Conservation (phyloP, 2,329 filamentous ascomycete species). For the Periconia sp. region DNA sequence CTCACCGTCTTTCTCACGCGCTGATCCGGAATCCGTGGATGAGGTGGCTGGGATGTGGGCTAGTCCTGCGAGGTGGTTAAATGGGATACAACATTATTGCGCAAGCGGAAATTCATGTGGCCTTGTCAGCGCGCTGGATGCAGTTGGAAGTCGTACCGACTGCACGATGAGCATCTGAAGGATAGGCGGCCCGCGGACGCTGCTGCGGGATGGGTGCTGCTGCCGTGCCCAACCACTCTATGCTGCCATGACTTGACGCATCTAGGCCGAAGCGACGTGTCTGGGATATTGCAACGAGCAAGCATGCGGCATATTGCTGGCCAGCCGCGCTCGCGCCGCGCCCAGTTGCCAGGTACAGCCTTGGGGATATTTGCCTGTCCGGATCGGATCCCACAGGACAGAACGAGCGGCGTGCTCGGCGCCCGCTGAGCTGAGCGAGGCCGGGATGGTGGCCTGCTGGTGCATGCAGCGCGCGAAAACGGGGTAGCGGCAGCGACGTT, state of each 20-base stretch:
- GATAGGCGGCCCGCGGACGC: conserved; percentile 23
- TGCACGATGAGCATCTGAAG: conserved; percentile 5
- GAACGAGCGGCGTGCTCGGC: not conserved
- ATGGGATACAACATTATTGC: no score
- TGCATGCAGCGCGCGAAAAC: no score
- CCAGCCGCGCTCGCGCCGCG: no score
- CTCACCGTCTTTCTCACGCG: conserved; percentile 19
- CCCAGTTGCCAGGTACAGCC: not conserved
- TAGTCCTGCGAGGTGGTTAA: conserved; percentile 34
- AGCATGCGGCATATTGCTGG: no score
- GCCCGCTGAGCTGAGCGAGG: not conserved
- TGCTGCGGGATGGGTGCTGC: conserved; percentile 12
- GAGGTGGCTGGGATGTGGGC: conserved; percentile 22
- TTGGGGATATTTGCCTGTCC: not conserved
- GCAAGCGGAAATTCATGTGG: conserved; percentile 28
- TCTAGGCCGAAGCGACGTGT: not conserved
- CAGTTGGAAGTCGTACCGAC: conserved; percentile 11
- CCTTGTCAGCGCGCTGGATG: conserved; percentile 27
- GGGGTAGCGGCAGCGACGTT: no score
- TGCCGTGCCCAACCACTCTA: conserved; percentile 15
- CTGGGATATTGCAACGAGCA: no score
- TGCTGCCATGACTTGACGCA: conserved; percentile 1
- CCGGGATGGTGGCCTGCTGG: no score
- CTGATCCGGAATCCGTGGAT: conserved; percentile 10
- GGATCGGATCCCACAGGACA: not conserved